Conservation (phyloP, 495 filamentous ascomycete species). For the Penicillium canescens region DNA sequence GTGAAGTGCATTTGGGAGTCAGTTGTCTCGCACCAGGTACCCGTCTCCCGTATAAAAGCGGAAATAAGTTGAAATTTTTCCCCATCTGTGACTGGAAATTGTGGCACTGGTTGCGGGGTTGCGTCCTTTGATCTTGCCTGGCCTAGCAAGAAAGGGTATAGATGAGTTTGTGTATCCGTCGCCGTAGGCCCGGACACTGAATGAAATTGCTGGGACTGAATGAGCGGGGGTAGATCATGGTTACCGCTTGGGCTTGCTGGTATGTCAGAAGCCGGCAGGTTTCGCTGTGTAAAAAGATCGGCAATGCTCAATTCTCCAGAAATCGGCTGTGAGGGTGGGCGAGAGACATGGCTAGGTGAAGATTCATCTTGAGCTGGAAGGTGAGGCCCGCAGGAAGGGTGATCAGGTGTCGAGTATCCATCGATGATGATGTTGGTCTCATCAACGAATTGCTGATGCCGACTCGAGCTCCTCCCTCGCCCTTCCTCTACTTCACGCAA, state of each 20-base stretch:
- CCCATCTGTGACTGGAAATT: slow-evolving; percentile 5
- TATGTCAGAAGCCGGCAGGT: background rate
- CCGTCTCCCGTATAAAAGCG: slow-evolving; percentile 10
- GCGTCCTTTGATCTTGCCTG: slow-evolving; percentile 1
- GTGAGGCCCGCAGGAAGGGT: background rate
- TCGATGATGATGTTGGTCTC: slow-evolving; percentile 1
- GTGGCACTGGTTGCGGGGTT: slow-evolving; percentile 1
- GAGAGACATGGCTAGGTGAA: background rate
- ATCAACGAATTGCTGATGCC: slow-evolving; percentile 4
- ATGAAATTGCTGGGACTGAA: background rate
- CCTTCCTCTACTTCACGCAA: slow-evolving; percentile 2
- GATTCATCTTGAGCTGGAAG: background rate
- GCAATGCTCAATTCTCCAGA: slow-evolving; percentile 1
- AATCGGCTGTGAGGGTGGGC: background rate
- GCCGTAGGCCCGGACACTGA: background rate
- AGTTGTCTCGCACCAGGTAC: slow-evolving; percentile 18
- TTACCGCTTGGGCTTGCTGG: background rate
- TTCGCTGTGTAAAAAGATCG: slow-evolving; percentile 1
- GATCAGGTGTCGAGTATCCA: background rate
- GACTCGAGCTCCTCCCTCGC: background rate
- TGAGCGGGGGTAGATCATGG: background rate
- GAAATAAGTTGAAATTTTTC: slow-evolving; percentile 12
- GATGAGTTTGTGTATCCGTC: background rate
- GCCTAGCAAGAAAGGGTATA: slow-evolving; percentile 6
- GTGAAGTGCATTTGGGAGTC: slow-evolving; percentile 17